Conservation (phyloP, 1,284 basidiomycete species). For the Wallemia hederae region DNA sequence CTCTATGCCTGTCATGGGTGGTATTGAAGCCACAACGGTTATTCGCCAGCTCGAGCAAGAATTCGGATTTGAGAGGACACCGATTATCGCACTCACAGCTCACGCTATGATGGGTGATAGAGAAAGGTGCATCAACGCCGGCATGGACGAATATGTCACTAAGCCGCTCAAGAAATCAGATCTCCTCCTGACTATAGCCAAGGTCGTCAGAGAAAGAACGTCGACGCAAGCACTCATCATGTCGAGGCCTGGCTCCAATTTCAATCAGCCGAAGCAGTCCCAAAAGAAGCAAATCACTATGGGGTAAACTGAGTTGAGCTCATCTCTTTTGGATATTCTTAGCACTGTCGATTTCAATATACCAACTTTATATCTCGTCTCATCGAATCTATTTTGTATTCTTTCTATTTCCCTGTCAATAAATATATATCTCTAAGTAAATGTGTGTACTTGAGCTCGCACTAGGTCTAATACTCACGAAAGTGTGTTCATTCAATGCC, state of each 20-base stretch:
- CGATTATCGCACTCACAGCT: constrained; percentile 84
- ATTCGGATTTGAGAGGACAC: constrained; percentile 39
- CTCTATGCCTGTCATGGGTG: constrained; percentile 90
- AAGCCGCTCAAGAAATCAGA: constrained; percentile 12
- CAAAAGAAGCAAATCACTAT: neutral
- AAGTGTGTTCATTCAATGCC: too few relatives aligned
- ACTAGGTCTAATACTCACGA: too few relatives aligned
- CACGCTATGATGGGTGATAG: constrained; percentile 72
- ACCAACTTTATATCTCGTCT: too few relatives aligned
- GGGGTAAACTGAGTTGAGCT: neutral
- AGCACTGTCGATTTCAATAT: too few relatives aligned
- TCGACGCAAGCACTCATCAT: neutral
- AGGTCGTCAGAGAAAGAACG: neutral
- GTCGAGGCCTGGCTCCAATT: neutral
- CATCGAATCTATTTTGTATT: too few relatives aligned
- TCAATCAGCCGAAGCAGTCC: neutral
- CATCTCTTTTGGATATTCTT: neutral
- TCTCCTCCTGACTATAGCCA: neutral
- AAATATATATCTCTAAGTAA: too few relatives aligned
- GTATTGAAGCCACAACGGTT: constrained; percentile 60
- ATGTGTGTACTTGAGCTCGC: too few relatives aligned
- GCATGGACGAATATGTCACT: constrained; percentile 35
- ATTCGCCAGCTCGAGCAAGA: constrained; percentile 54
- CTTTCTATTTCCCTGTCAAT: too few relatives aligned
- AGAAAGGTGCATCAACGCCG: constrained; percentile 69